phyloP scores from a whole-genome alignment of 2,329 filamentous ascomycete genomes.

The Grosmannia clavigera region DNA sequence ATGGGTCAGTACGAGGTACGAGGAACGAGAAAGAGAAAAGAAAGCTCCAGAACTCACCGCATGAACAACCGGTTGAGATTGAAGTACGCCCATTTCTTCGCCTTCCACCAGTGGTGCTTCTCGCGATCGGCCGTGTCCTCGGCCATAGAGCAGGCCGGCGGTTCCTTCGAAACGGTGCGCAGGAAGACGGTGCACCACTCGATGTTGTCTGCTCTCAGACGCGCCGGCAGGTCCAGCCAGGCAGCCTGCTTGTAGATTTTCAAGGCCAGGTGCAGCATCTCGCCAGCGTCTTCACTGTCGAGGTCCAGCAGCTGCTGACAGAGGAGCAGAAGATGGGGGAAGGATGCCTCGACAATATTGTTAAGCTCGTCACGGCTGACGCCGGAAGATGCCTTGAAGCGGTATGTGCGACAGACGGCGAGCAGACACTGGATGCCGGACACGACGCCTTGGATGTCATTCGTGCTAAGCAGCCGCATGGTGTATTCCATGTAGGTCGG shows the following conservation, averaged over 20 bases:
- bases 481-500: slow-evolving; percentile 90
- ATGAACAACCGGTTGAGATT: slow-evolving; percentile 95
- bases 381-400: slow-evolving; percentile 76
- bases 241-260: slow-evolving; percentile 98
- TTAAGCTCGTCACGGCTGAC: slow-evolving; percentile 74
- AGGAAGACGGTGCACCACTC: slow-evolving; percentile 96
- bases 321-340: slow-evolving; percentile 76
- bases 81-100: slow-evolving; percentile 98
- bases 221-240: slow-evolving; percentile 76
- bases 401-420: slow-evolving; percentile 88
- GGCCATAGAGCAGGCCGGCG: slow-evolving; percentile 64
- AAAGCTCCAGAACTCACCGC: slow-evolving; percentile 39
- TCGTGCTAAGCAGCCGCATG: slow-evolving; percentile 73
- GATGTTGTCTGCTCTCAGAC: slow-evolving; percentile 71
- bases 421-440: slow-evolving; percentile 89
- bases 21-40: neutral
- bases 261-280: slow-evolving; percentile 89
- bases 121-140: slow-evolving; percentile 78
- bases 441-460: slow-evolving; percentile 76
- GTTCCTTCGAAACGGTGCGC: slow-evolving; percentile 73
- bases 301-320: slow-evolving; percentile 83
- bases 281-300: slow-evolving; percentile 84
- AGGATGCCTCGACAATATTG: slow-evolving; percentile 82
- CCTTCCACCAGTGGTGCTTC: slow-evolving; percentile 97
- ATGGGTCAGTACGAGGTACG: neutral